Evolutionary conservation across 2,329 filamentous ascomycete species (phyloP), one percentile per base, ranked within the genome.

Genomic region (Tothia fuscella): DNA sequence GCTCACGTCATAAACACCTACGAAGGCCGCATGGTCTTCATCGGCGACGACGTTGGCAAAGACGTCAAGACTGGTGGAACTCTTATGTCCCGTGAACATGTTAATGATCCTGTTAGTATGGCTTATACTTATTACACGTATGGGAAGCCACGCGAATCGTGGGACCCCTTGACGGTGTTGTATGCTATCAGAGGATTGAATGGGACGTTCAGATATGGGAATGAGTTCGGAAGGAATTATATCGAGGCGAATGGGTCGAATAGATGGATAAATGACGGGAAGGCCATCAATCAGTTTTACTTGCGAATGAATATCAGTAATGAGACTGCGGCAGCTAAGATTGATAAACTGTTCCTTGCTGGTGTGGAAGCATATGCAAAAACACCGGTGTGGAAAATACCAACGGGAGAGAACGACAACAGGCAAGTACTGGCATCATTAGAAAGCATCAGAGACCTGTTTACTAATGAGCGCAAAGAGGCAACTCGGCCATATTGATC

Each of bases 1-100:
- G 58, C 59, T 2, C 61, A 66, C 34, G 68, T 72, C 3, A 48
- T 73, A 9, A 63, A 66, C 47, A 59, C 52, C 25, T 73, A 68
- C 67, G 53, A 57, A 3, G 55, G 58, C 0, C 52, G 48, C 2
- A 41, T 53, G 19, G 62, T 62, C 0, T 72, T 63, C 47, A 56
- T 60, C 2, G 69, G 69, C 9, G 49, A 46, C 10, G 66, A 71
- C 43, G 52, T 71, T 1, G 66, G 69, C n/a, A 48, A 49, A 2
- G 34, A 53, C 10, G 63, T 72, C 14, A 46, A 54, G 3, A 63
- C 65, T 0, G 69, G 68, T 3, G 54, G 49, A 2, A 31, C 30
- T 2, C 50, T 70, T 6, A 59, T 60, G 17, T 48, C 49, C 9
- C 25, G 42, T 3, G 47, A 46, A 9, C 50, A 49, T 3, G 33